A percentile compares a stretch with the other conserved stretches of the same genome.
phyloP scores from a whole-genome alignment of 1,284 basidiomycete genomes.

The Puccinia coronata region DNA sequence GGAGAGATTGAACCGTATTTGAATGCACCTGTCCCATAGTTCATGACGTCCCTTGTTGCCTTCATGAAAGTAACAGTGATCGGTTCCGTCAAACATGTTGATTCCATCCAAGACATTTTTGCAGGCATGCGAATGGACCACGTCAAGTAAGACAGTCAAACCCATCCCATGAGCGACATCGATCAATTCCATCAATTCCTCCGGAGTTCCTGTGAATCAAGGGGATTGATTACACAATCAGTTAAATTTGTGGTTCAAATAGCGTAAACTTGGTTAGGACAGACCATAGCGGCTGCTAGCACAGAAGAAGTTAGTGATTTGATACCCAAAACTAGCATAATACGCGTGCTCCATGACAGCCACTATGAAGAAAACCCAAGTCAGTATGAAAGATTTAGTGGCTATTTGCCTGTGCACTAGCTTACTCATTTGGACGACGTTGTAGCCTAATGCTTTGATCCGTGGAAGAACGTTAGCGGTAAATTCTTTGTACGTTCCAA shows the following conservation, averaged over 20 bases:
- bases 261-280: background rate
- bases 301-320: slow-evolving; percentile 97
- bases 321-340: slow-evolving; percentile 99
- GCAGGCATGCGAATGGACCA: slow-evolving; percentile 97
- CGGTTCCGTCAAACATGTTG: slow-evolving; percentile 92
- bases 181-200: slow-evolving; percentile 91
- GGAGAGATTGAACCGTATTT: background rate
- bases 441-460: slow-evolving; percentile 90
- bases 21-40: slow-evolving; percentile 75
- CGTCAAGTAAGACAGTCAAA: slow-evolving; percentile 86
- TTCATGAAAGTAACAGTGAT: slow-evolving; percentile 95
- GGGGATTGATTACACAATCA: background rate
- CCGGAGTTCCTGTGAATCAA: slow-evolving; percentile 67
- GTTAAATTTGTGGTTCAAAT: background rate
- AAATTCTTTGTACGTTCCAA: slow-evolving; percentile 96
- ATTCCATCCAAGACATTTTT: slow-evolving; percentile 96
- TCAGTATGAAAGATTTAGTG: background rate
- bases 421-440: slow-evolving; percentile 77
- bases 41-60: slow-evolving; percentile 87
- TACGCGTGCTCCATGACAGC: slow-evolving; percentile 94
- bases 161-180: slow-evolving; percentile 93
- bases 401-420: background rate
- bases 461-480: slow-evolving; percentile 78
- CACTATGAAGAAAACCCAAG: slow-evolving; percentile 53
- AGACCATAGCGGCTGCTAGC: slow-evolving; percentile 82